These are phyloP conservation scores for Agaricus subrufescens DNA, from an alignment of 768 basidiomycete genomes.

Conservation along the genomic window DNA sequence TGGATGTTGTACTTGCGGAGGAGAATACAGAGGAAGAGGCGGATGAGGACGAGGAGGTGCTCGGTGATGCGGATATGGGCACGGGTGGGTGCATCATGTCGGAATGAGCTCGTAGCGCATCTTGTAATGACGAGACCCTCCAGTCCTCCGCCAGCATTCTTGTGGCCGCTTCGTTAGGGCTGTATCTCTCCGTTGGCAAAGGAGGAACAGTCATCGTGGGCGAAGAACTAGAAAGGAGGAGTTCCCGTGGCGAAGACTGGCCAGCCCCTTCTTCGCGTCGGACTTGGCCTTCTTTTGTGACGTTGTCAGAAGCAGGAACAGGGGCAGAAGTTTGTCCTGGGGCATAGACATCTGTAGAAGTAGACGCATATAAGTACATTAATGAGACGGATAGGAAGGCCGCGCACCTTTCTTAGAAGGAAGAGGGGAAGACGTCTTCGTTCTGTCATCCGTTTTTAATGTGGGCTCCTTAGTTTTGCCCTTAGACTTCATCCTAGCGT, in stretches of 20 bases:
- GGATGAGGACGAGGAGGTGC: conserved; percentile 1
- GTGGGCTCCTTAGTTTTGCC: neutral
- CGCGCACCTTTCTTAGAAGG: neutral
- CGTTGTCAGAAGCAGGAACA: conserved; percentile 1
- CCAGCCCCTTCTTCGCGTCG: neutral
- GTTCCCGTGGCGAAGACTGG: neutral
- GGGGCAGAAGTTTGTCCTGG: neutral
- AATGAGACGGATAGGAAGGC: neutral
- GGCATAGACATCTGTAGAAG: conserved; percentile 2
- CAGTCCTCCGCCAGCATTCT: conserved; percentile 5
- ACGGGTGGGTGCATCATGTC: neutral
- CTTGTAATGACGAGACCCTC: conserved; percentile 8
- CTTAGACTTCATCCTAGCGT: conserved; percentile 2
- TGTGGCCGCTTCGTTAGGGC: conserved; percentile 2
- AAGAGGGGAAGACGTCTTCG: neutral
- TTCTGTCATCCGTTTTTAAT: neutral
- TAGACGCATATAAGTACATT: neutral
- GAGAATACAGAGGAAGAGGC: conserved; percentile 3
- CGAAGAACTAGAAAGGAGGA: neutral
- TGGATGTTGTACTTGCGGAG: neutral
- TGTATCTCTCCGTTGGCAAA: neutral
- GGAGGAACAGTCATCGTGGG: conserved; percentile 2
- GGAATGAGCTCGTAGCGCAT: conserved; percentile 2
- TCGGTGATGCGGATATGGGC: neutral
- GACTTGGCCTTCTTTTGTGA: conserved; percentile 5